phyloP scores from a whole-genome alignment of 352 stramenopile species.

The Phytopythium ostracodes region DNA sequence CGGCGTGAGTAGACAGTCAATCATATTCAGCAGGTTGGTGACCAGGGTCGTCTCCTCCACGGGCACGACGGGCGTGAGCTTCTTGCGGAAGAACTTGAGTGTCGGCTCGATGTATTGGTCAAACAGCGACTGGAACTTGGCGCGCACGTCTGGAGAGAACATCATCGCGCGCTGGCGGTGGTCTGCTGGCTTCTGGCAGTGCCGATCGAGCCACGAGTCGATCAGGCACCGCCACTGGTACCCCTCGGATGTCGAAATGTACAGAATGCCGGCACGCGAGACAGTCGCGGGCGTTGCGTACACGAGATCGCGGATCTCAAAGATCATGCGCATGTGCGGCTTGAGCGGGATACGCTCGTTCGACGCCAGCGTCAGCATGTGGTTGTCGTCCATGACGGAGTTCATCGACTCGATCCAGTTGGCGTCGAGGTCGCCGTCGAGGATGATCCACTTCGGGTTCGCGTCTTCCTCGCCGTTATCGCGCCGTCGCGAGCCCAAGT shows the following conservation, averaged over 20 bases:
- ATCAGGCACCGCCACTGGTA: constrained; percentile 96
- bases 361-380: constrained; percentile 94
- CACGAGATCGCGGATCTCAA: constrained; percentile 95
- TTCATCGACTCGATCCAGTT: constrained; percentile 99
- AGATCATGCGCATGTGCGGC: constrained; percentile 96
- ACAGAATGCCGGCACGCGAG: constrained; percentile 93
- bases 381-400: constrained; percentile 97
- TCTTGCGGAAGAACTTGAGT: constrained; percentile 93
- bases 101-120: constrained; percentile 91
- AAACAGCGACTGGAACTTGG: constrained; percentile 87
- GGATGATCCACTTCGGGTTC: constrained; percentile 96
- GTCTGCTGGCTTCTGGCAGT: constrained; percentile 59
- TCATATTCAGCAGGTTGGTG: constrained; percentile 93
- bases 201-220: constrained; percentile 87
- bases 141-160: constrained; percentile 69
- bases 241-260: constrained; percentile 93
- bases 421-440: constrained; percentile 96
- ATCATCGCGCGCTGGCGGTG: constrained; percentile 71
- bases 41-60: constrained; percentile 94
- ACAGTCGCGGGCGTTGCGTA: constrained; percentile 95
- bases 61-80: constrained; percentile 88
- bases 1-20: constrained; percentile 88
- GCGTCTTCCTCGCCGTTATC: constrained; percentile 87
- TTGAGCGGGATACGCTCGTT: constrained; percentile 97
- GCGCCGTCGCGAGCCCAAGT: constrained; percentile 89